These are phyloP conservation scores for Metarhizium sp. DNA, from an alignment of 2,329 filamentous ascomycete genomes.

Conservation along the genomic window DNA sequence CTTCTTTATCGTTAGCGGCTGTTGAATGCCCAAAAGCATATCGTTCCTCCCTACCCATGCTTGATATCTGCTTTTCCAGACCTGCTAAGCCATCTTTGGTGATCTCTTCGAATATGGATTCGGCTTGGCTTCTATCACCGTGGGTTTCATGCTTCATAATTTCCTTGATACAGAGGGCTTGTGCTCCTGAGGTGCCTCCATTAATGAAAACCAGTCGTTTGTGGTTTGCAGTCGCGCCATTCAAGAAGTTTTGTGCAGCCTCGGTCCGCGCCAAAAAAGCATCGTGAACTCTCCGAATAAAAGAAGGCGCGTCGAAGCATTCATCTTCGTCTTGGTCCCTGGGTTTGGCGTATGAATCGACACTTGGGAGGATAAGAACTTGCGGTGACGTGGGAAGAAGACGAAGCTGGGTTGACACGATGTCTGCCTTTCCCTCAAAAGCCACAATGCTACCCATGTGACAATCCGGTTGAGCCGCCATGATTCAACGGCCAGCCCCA, in stretches of 20 bases:
- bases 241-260: conserved; percentile 41
- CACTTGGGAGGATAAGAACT: conserved; percentile 45
- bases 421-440: conserved; percentile 47
- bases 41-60: conserved; percentile 9
- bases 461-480: conserved; percentile 11
- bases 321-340: not conserved
- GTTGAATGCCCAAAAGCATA: conserved; percentile 1
- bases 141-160: conserved; percentile 44
- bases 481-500: conserved; percentile 8
- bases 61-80: conserved; percentile 16
- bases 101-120: conserved; percentile 39
- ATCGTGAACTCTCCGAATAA: conserved; percentile 41
- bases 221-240: conserved; percentile 31
- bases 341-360: conserved; percentile 4
- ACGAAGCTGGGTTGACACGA: conserved; percentile 48
- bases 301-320: conserved; percentile 20
- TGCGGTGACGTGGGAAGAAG: conserved; percentile 50
- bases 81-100: conserved; percentile 39
- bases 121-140: conserved; percentile 40
- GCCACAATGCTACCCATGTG: conserved; percentile 43
- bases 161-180: conserved; percentile 41
- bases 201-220: conserved; percentile 52
- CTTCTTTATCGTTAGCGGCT: conserved; percentile 18
- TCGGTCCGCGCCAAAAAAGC: conserved; percentile 37
- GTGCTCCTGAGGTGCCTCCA: conserved; percentile 47